phyloP scores from a whole-genome alignment of 176 grass and related monocot genomes.

The Thalia dealbata region DNA sequence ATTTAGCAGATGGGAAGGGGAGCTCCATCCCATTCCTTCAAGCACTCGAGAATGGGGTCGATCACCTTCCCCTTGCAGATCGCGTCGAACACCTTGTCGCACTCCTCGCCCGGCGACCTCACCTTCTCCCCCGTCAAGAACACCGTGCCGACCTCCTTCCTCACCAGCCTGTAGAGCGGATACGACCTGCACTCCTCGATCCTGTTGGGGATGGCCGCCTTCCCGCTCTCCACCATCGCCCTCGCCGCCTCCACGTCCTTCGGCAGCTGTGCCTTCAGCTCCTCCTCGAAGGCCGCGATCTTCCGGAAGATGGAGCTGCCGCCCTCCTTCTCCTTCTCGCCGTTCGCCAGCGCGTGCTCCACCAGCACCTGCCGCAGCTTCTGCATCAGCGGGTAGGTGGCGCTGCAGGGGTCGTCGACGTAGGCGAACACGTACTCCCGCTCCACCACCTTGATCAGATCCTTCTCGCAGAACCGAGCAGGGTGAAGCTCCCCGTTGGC shows the following conservation, averaged over 20 bases:
- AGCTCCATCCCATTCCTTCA: slow-evolving; percentile 9
- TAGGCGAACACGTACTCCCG: slow-evolving; percentile 12
- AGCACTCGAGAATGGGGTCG: slow-evolving; percentile 3
- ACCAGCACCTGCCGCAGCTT: slow-evolving; percentile 18
- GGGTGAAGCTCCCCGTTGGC: slow-evolving; percentile 9
- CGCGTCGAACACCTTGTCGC: slow-evolving; percentile 10
- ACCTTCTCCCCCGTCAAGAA: slow-evolving; percentile 8
- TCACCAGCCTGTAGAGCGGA: slow-evolving; percentile 3
- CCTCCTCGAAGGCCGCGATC: slow-evolving; percentile 9
- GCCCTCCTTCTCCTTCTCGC: slow-evolving; percentile 4
- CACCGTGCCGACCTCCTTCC: slow-evolving; percentile 9
- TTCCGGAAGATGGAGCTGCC: slow-evolving; percentile 4
- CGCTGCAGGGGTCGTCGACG: slow-evolving; percentile 14
- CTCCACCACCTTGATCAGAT: slow-evolving; percentile 8
- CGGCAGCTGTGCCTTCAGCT: slow-evolving; percentile 1
- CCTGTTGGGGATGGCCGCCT: slow-evolving; percentile 6
- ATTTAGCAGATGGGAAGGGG: slow-evolving; percentile 4
- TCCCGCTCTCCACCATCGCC: slow-evolving; percentile 1
- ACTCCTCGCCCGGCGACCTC: slow-evolving; percentile 6
- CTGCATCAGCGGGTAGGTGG: slow-evolving; percentile 12
- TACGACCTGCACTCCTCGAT: slow-evolving; percentile 14
- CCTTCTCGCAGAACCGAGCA: slow-evolving; percentile 12
- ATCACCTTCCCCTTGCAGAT: slow-evolving; percentile 13
- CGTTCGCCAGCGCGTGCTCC: slow-evolving; percentile 7
- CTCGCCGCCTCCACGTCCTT: slow-evolving; percentile 8